Conservation (phyloP, 805 yeast genomes). For the Diddensiella caesifluorescens region DNA sequence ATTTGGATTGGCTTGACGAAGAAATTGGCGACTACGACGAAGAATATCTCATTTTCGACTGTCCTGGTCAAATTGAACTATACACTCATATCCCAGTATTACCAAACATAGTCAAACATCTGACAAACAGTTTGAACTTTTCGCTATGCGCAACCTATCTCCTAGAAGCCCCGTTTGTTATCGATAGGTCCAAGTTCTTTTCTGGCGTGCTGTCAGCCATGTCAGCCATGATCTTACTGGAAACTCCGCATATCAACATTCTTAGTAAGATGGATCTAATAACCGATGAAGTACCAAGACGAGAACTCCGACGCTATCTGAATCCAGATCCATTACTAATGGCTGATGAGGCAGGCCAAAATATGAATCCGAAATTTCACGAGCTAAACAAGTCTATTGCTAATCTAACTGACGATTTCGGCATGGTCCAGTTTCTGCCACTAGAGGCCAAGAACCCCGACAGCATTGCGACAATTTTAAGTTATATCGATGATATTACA, state of each 20-base stretch:
- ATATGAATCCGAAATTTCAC: constrained; percentile 57
- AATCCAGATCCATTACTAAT: constrained; percentile 88
- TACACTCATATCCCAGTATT: constrained; percentile 92
- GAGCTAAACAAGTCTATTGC: constrained; percentile 79
- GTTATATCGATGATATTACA: constrained; percentile 93
- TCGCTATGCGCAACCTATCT: constrained; percentile 88
- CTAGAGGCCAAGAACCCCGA: constrained; percentile 73
- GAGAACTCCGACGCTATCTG: constrained; percentile 73
- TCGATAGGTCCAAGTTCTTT: constrained; percentile 87
- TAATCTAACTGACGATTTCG: constrained; percentile 89
- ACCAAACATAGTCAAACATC: constrained; percentile 82
- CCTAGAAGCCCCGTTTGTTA: constrained; percentile 88
- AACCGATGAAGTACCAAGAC: constrained; percentile 68
- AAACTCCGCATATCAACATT: constrained; percentile 89
- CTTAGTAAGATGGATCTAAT: constrained; percentile 83
- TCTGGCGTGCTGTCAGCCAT: constrained; percentile 94
- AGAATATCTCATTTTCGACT: constrained; percentile 88
- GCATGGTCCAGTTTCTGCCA: constrained; percentile 97
- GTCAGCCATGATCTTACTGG: constrained; percentile 96
- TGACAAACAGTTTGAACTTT: constrained; percentile 73
- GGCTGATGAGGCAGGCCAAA: constrained; percentile 44
- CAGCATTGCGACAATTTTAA: constrained; percentile 72
- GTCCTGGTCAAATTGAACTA: constrained; percentile 95
- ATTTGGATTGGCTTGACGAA: constrained; percentile 95
- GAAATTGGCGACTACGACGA: constrained; percentile 95